phyloP scores from a whole-genome alignment of 2,329 filamentous ascomycete species.

The Hypoxylon sp. region DNA sequence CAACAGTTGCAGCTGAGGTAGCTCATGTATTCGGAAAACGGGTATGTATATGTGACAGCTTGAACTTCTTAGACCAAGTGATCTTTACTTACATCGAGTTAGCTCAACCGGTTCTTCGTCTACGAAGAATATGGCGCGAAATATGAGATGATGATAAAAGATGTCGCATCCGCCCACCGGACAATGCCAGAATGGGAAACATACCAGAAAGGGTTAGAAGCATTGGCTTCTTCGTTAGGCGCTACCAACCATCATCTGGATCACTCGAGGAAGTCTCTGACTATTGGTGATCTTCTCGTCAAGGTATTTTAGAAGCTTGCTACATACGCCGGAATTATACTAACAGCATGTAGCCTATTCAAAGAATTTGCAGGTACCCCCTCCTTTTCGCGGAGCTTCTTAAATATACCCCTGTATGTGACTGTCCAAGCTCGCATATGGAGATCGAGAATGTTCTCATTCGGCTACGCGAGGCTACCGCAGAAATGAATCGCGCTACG shows the following conservation, averaged over 20 bases:
- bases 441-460: slow-evolving; percentile 80
- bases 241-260: slow-evolving; percentile 74
- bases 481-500: slow-evolving; percentile 86
- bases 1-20: slow-evolving; percentile 69
- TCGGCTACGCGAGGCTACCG: slow-evolving; percentile 78
- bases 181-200: slow-evolving; percentile 79
- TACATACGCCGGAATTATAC: slow-evolving; percentile 5
- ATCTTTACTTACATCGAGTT: slow-evolving; percentile 18
- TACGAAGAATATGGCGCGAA: slow-evolving; percentile 95
- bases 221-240: slow-evolving; percentile 78
- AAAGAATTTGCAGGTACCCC: slow-evolving; percentile 91
- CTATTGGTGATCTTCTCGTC: slow-evolving; percentile 86
- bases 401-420: slow-evolving; percentile 83
- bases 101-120: slow-evolving; percentile 85
- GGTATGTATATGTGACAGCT: slow-evolving; percentile 53
- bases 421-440: slow-evolving; percentile 85
- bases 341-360: slow-evolving; percentile 75
- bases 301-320: slow-evolving; percentile 69
- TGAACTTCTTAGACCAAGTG: not conserved
- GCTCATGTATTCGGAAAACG: slow-evolving; percentile 71
- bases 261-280: slow-evolving; percentile 79
- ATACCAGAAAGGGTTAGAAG: slow-evolving; percentile 88
- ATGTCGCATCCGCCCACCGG: slow-evolving; percentile 76
- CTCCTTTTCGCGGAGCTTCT: slow-evolving; percentile 86
- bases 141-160: slow-evolving; percentile 86